phyloP scores from a whole-genome alignment of 2,329 filamentous ascomycete genomes.

The Xylariaceae sp. region DNA sequence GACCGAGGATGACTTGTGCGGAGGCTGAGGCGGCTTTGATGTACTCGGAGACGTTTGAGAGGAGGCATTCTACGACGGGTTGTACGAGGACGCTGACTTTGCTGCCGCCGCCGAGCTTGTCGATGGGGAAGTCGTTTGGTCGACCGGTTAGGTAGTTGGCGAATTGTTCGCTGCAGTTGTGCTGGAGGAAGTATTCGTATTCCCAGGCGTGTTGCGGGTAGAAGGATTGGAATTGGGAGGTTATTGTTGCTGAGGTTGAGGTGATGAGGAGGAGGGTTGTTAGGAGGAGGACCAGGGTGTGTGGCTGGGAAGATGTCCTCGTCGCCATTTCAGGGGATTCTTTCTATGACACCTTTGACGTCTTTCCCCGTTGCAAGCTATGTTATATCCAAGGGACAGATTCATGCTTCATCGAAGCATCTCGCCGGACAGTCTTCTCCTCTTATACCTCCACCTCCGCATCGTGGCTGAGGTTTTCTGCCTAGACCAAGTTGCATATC shows the following conservation, averaged over 20 bases:
- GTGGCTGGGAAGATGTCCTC: background rate
- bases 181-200: slow-evolving; percentile 17
- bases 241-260: slow-evolving; percentile 3
- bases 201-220: slow-evolving; percentile 20
- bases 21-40: slow-evolving; percentile 22
- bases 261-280: slow-evolving; percentile 1
- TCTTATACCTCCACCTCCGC: too few species aligned
- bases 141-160: slow-evolving; percentile 22
- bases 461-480: too few species aligned
- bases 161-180: slow-evolving; percentile 22
- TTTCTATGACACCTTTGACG: background rate
- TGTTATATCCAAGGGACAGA: background rate
- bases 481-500: too few species aligned
- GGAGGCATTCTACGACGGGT: slow-evolving; percentile 19
- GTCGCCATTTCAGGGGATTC: slow-evolving; percentile 1
- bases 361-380: background rate
- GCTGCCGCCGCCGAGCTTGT: slow-evolving; percentile 21
- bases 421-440: too few species aligned
- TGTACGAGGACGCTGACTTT: slow-evolving; percentile 15
- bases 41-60: slow-evolving; percentile 23
- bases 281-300: background rate
- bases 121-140: slow-evolving; percentile 15
- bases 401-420: too few species aligned
- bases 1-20: slow-evolving; percentile 25
- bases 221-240: slow-evolving; percentile 22